Conservation (phyloP, 2,329 filamentous ascomycete species). For the Alternaria infectoria region DNA sequence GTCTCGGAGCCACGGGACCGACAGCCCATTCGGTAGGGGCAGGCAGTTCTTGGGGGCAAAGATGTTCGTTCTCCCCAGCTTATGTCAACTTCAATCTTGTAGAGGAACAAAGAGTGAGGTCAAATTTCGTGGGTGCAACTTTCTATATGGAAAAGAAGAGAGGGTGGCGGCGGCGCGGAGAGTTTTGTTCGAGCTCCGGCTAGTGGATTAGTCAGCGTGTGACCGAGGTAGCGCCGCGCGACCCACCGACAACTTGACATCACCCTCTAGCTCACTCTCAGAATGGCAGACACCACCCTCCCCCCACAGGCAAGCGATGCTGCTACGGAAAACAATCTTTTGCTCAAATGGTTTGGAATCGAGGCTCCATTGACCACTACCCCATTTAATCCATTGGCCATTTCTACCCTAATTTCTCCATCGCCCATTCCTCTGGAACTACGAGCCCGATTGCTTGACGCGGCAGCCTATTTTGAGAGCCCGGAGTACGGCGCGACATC, state of each 20-base stretch:
- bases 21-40: slow-evolving; percentile 37
- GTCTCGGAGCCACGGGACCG: slow-evolving; percentile 49
- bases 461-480: background rate
- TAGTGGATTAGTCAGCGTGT: slow-evolving; percentile 5
- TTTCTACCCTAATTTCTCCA: background rate
- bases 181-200: slow-evolving; percentile 20
- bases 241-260: background rate
- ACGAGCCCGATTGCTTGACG: background rate
- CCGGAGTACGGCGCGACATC: background rate
- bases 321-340: background rate
- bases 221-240: slow-evolving; percentile 1
- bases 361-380: background rate
- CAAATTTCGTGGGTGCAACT: slow-evolving; percentile 61
- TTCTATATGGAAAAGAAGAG: slow-evolving; percentile 39
- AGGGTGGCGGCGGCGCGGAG: slow-evolving; percentile 10
- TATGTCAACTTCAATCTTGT: slow-evolving; percentile 64
- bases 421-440: background rate
- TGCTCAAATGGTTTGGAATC: background rate
- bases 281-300: background rate
- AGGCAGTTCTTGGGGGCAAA: slow-evolving; percentile 48
- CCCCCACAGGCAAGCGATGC: background rate
- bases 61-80: slow-evolving; percentile 58
- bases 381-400: background rate
- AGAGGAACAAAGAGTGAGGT: slow-evolving; percentile 56
- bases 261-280: background rate